A percentile compares a stretch with the other conserved stretches of the same genome.
Evolutionary conservation across 2,329 filamentous ascomycete species (phyloP).

Genomic region (Annulohypoxylon truncatum): DNA sequence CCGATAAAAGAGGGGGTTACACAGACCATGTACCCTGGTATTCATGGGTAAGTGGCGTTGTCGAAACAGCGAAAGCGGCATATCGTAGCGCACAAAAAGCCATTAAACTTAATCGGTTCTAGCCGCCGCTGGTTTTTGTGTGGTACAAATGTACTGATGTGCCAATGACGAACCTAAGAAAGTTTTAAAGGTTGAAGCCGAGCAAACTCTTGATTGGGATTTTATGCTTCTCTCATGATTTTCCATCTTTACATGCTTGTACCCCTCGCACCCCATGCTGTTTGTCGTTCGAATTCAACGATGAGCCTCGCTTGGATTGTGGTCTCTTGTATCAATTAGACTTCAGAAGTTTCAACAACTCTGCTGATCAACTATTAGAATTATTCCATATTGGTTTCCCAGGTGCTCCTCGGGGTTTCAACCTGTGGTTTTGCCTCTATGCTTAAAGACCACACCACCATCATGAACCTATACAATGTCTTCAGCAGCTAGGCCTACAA

Average conservation of each 20-base stretch:
- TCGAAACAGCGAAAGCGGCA: constrained; percentile 9
- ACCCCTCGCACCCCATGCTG: constrained; percentile 12
- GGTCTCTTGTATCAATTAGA: constrained; percentile 13
- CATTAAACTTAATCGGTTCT: constrained; percentile 14
- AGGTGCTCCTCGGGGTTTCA: background rate
- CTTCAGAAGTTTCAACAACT: constrained; percentile 17
- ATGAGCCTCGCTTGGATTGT: constrained; percentile 7
- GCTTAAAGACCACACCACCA: constrained; percentile 35
- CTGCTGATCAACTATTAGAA: constrained; percentile 3
- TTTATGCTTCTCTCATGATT: constrained; percentile 20
- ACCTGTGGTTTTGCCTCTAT: constrained; percentile 6
- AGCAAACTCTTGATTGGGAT: constrained; percentile 36
- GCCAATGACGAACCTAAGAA: constrained; percentile 44
- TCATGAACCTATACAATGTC: constrained; percentile 50
- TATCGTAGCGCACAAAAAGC: constrained; percentile 22
- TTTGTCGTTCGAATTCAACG: constrained; percentile 19
- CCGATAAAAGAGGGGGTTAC: background rate
- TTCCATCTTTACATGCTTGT: constrained; percentile 25
- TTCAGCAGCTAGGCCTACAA: constrained; percentile 50
- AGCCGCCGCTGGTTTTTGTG: constrained; percentile 7
- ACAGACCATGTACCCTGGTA: background rate
- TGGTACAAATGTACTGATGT: constrained; percentile 26
- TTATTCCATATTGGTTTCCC: background rate
- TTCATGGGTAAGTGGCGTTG: constrained; percentile 15
- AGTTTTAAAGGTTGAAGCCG: constrained; percentile 38